Evolutionary conservation across 495 filamentous ascomycete species (phyloP), one percentile per base, ranked within the genome.

Genomic region (Penicillium odoratum): DNA sequence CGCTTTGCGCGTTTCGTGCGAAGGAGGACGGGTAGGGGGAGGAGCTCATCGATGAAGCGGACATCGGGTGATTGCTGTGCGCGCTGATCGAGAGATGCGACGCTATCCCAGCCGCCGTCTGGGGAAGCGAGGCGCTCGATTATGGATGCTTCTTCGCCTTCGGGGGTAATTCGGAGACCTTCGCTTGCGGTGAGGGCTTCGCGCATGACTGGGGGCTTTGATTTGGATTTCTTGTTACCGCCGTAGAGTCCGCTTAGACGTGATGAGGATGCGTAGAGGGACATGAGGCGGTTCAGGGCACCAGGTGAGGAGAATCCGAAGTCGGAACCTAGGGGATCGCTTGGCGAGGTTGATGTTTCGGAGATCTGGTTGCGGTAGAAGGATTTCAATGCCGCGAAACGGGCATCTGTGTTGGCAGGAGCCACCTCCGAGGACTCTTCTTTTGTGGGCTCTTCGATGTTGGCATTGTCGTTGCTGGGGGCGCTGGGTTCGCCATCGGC

Each of bases 1-100:
- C 94, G 91, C 70, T 97, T 97, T 42, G 90, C 88, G 44, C 92
- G 89, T 69, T 96, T 97, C 0, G 92, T 96, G 51, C 91, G 87
- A 5, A 98, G 84, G 7, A 93, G 85, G 40, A 87, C 85, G 3
- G 90, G 86, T 26, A 90, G 80, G 9, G 94, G 94, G 30, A 90
- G 85, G 3, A 98, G 82, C 9, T 90, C 83, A 55, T 83, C 77
- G 25, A 73, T 64, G 71, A 91, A 89, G 48, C 82, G 73, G 30
- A 76, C 69, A 38, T 74, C 69, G 10, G 78, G 71, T 55, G 75
- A 80, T 65, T 82, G 78, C 25, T 74, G 72, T 25, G 65, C 52
- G 47, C 81, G 81, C 66, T 88, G 86, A 18, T 72, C 62, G 29
- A 73, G 49, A 8, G 81, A 84, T 6, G 81, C 76, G 3, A 83